Conservation (phyloP, 768 basidiomycete species). For the Pleurotus citrinopileatus region DNA sequence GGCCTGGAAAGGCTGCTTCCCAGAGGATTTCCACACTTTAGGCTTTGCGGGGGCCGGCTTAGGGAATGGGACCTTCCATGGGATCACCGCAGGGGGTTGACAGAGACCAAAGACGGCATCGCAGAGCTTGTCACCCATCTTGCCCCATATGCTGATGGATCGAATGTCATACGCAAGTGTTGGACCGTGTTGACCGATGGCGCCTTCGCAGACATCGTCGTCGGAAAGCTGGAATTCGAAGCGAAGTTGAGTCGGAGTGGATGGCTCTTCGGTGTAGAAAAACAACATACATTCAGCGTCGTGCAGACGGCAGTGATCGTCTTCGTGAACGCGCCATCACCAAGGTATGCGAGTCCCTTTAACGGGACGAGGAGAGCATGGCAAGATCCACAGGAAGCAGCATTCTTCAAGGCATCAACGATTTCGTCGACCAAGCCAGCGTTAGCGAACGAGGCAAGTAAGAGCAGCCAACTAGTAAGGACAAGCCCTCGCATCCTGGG, state of each 20-base stretch:
- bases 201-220: constrained; percentile 56
- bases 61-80: constrained; percentile 43
- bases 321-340: constrained; percentile 43
- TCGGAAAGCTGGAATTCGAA: constrained; percentile 39
- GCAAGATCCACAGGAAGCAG: constrained; percentile 49
- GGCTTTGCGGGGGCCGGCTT: constrained; percentile 35
- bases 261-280: not conserved
- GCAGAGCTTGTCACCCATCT: constrained; percentile 54
- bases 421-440: constrained; percentile 38
- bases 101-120: constrained; percentile 54
- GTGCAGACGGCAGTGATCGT: constrained; percentile 45
- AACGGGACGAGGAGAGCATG: constrained; percentile 47
- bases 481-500: constrained; percentile 5
- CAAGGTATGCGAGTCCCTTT: constrained; percentile 42
- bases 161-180: constrained; percentile 57
- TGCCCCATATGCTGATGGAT: constrained; percentile 40
- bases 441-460: constrained; percentile 12
- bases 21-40: constrained; percentile 30
- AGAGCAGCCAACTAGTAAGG: constrained; percentile 3
- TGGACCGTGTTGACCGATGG: constrained; percentile 48
- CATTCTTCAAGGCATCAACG: constrained; percentile 39
- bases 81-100: constrained; percentile 41
- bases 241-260: not conserved
- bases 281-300: constrained; percentile 29
- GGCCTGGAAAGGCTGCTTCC: constrained; percentile 48